Conservation (phyloP, 2,329 filamentous ascomycete species). For the Penicillium thymicola region DNA sequence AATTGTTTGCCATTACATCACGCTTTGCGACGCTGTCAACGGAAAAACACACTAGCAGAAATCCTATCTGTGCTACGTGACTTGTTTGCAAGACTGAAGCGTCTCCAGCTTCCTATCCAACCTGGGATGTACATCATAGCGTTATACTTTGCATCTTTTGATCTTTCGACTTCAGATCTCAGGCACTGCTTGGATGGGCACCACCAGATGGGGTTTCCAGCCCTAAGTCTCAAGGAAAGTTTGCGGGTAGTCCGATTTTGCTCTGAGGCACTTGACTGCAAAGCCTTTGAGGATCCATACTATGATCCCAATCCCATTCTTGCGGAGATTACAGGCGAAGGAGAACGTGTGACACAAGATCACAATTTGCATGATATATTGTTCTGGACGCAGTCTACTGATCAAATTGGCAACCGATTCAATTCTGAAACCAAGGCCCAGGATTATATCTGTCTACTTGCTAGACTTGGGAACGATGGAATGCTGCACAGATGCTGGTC, state of each 20-base stretch:
- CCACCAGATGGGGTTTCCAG: background rate
- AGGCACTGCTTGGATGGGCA: conserved; percentile 26
- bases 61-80: conserved; percentile 33
- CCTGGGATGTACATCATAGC: conserved; percentile 21
- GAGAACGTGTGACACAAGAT: background rate
- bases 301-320: conserved; percentile 23
- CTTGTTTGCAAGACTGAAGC: conserved; percentile 27
- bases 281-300: conserved; percentile 19
- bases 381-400: conserved; percentile 6
- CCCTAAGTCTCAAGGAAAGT: conserved; percentile 6
- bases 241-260: conserved; percentile 24
- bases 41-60: conserved; percentile 27
- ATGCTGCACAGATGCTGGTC: conserved; percentile 25
- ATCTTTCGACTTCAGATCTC: conserved; percentile 30
- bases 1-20: conserved; percentile 12
- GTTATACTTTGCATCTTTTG: conserved; percentile 32
- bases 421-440: background rate
- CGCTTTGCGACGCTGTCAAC: conserved; percentile 25
- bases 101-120: conserved; percentile 12
- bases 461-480: conserved; percentile 21
- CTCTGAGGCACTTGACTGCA: conserved; percentile 19
- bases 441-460: conserved; percentile 28
- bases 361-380: conserved; percentile 20
- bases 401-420: background rate
- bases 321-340: conserved; percentile 23